These are phyloP conservation scores for Solanum sparsipilum DNA, from an alignment of 257 asterid genomes.

Conservation along the genomic window DNA sequence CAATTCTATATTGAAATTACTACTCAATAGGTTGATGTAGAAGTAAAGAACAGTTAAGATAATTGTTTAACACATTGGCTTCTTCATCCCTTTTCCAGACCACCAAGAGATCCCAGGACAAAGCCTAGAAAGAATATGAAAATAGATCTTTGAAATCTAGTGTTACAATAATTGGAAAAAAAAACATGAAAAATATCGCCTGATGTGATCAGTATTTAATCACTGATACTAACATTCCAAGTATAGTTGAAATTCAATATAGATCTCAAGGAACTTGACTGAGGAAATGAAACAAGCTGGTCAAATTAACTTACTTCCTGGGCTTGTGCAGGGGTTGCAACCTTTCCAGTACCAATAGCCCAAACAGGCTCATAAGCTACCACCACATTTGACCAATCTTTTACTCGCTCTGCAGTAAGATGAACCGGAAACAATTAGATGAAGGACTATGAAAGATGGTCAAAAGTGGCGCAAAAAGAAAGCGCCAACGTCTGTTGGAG, in stretches of 20 bases:
- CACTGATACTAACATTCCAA: not conserved
- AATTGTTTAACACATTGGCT: not conserved
- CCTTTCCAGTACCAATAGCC: constrained; percentile 99
- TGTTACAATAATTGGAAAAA: not conserved
- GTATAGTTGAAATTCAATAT: not conserved
- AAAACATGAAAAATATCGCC: not conserved
- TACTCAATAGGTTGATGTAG: not conserved
- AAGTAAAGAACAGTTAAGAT: not conserved
- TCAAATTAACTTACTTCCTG: constrained; percentile 65
- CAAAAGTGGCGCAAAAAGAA: not conserved
- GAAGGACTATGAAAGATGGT: not conserved
- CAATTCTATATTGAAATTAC: not conserved
- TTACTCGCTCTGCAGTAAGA: constrained; percentile 41
- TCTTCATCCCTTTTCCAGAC: not conserved
- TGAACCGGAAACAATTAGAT: not conserved
- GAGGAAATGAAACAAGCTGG: not conserved
- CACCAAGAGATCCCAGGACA: not conserved
- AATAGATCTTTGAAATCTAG: not conserved
- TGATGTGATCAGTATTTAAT: not conserved
- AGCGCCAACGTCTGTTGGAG: not conserved
- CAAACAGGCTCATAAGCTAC: constrained; percentile 99
- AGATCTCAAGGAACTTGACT: not conserved
- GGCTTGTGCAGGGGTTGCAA: constrained; percentile 94
- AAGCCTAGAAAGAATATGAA: not conserved
- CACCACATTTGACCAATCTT: constrained; percentile 81